Evolutionary conservation across 1,284 basidiomycete species (phyloP).

Genomic region (Trichosporon faecale): DNA sequence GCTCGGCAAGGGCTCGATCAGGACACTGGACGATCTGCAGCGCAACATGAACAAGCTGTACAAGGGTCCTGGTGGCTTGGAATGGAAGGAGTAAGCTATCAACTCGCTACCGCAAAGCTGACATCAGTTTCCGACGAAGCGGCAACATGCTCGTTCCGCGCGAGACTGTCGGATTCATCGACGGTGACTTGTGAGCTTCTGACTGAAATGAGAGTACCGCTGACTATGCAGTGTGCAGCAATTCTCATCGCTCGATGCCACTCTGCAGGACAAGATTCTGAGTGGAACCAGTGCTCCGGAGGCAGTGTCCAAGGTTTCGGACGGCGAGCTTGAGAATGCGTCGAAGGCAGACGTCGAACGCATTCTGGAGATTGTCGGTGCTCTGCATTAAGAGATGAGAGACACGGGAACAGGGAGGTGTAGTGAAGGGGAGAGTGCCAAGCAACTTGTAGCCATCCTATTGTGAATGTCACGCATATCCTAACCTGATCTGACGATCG

Average conservation of each 20-base stretch:
- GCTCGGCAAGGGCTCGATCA: slow-evolving; percentile 59
- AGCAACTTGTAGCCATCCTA: not conserved
- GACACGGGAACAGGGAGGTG: not conserved
- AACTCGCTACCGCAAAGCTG: slow-evolving; percentile 1
- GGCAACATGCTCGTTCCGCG: slow-evolving; percentile 60
- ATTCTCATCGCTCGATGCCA: slow-evolving; percentile 55
- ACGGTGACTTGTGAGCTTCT: slow-evolving; percentile 69
- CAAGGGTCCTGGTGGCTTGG: slow-evolving; percentile 60
- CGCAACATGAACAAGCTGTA: slow-evolving; percentile 67
- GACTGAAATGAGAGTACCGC: not conserved
- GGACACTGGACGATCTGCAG: slow-evolving; percentile 71
- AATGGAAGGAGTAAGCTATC: slow-evolving; percentile 62
- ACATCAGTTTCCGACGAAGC: slow-evolving; percentile 62
- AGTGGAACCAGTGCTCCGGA: slow-evolving; percentile 39
- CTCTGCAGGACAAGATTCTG: slow-evolving; percentile 32
- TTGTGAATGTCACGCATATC: not conserved
- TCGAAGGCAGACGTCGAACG: slow-evolving; percentile 36
- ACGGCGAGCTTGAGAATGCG: slow-evolving; percentile 22
- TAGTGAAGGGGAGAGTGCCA: not conserved
- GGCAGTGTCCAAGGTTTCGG: slow-evolving; percentile 29
- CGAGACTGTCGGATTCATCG: slow-evolving; percentile 69
- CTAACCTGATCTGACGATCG: not conserved
- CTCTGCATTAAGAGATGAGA: slow-evolving; percentile 35
- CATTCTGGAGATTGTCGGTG: slow-evolving; percentile 39
- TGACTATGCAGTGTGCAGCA: slow-evolving; percentile 58